Percentiles rank a stretch among this genome's conserved stretches.
phyloP scores from a whole-genome alignment of 768 basidiomycete species.

The Boletus speciosus region DNA sequence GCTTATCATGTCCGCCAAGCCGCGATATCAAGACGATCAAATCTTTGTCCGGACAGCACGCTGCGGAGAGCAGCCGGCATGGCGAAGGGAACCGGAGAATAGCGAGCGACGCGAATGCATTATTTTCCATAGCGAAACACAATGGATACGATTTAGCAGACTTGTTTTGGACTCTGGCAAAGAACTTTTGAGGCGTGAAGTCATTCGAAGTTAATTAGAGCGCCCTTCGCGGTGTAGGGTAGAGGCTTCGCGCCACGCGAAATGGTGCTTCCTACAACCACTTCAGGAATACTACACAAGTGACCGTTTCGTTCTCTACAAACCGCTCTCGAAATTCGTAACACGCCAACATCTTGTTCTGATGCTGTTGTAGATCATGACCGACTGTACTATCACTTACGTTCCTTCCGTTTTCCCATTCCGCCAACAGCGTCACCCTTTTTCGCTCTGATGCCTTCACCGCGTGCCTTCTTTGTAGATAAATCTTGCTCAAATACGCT shows the following conservation, averaged over 20 bases:
- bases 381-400: constrained; percentile 27
- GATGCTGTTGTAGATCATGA: neutral
- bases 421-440: constrained; percentile 56
- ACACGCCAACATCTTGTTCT: neutral
- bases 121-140: constrained; percentile 35
- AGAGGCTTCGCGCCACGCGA: constrained; percentile 28
- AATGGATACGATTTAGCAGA: neutral
- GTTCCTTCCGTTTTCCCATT: constrained; percentile 48
- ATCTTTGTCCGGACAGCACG: constrained; percentile 87
- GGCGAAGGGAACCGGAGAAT: constrained; percentile 53
- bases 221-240: constrained; percentile 17
- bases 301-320: neutral
- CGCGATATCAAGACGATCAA: constrained; percentile 65
- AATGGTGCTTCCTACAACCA: constrained; percentile 22
- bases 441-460: constrained; percentile 66
- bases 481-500: constrained; percentile 60
- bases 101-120: constrained; percentile 54
- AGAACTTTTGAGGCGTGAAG: constrained; percentile 10
- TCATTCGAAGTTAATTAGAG: constrained; percentile 21
- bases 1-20: constrained; percentile 61
- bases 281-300: constrained; percentile 4
- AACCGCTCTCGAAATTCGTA: neutral
- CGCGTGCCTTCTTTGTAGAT: constrained; percentile 38
- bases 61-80: constrained; percentile 54
- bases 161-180: constrained; percentile 4